Conservation (phyloP, 2,329 filamentous ascomycete species). For the Aspergillus sclerotialis region DNA sequence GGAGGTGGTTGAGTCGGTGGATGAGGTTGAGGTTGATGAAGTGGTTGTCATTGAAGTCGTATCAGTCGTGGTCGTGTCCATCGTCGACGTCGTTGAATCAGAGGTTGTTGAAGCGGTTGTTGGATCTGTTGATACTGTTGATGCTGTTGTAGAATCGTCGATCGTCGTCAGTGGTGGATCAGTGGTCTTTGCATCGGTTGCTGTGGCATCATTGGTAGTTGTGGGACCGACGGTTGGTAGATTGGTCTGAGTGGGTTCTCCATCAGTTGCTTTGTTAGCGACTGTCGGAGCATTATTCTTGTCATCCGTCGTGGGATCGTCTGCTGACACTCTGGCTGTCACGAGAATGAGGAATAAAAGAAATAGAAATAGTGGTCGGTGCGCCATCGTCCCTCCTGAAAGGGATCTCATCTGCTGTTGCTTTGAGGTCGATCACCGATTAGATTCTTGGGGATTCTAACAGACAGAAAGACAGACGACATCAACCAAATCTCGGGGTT, state of each 20-base stretch:
- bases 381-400: constrained; percentile 3
- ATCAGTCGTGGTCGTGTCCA: constrained; percentile 12
- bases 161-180: neutral
- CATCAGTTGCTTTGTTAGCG: no score
- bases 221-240: neutral
- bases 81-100: constrained; percentile 5
- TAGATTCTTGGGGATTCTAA: no score
- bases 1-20: constrained; percentile 13
- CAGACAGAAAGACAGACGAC: neutral
- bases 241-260: neutral
- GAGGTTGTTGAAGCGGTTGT: constrained; percentile 10
- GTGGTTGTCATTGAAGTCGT: constrained; percentile 12
- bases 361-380: constrained; percentile 10
- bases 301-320: constrained; percentile 6
- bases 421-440: no score
- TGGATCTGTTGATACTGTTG: constrained; percentile 13
- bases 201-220: neutral
- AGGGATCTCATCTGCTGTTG: neutral
- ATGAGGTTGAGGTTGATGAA: constrained; percentile 13
- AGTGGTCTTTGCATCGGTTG: neutral
- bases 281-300: constrained; percentile 1
- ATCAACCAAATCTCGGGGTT: neutral
- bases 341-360: constrained; percentile 11
- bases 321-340: constrained; percentile 11
- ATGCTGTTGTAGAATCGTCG: constrained; percentile 10